Evolutionary conservation across 2,329 filamentous ascomycete species (phyloP).

Genomic region (Aspergillus fructus): DNA sequence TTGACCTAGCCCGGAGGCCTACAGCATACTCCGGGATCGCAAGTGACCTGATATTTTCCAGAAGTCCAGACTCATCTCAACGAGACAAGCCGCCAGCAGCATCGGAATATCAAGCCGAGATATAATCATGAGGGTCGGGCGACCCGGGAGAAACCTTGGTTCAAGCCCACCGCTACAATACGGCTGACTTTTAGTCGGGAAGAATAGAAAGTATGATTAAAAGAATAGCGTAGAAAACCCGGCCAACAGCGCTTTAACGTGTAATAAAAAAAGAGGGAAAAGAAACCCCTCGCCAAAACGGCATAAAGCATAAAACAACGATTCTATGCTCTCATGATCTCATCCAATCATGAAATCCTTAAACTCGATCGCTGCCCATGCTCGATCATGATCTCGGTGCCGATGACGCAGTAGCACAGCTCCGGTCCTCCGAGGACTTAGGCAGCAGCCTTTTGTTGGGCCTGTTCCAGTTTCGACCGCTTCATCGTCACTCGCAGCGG

Average conservation of each 20-base stretch:
- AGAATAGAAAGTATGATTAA: background rate
- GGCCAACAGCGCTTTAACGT: background rate
- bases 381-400: background rate
- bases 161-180: background rate
- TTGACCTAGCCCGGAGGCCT: too few relatives aligned
- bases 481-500: slow-evolving; percentile 21
- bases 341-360: background rate
- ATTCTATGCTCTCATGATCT: background rate
- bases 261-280: background rate
- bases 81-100: too few relatives aligned
- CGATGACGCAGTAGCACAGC: background rate
- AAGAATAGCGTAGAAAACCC: background rate
- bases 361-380: background rate
- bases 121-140: too few relatives aligned
- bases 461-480: slow-evolving; percentile 12
- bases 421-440: too few relatives aligned
- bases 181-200: background rate
- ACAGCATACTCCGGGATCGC: too few relatives aligned
- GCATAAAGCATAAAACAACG: background rate
- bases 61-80: too few relatives aligned
- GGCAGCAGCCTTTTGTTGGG: background rate
- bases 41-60: too few relatives aligned
- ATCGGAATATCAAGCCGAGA: too few relatives aligned
- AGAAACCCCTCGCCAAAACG: background rate
- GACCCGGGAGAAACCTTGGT: background rate